phyloP scores from a whole-genome alignment of 164 flowering plant genomes.

The Vitis amurensis region DNA sequence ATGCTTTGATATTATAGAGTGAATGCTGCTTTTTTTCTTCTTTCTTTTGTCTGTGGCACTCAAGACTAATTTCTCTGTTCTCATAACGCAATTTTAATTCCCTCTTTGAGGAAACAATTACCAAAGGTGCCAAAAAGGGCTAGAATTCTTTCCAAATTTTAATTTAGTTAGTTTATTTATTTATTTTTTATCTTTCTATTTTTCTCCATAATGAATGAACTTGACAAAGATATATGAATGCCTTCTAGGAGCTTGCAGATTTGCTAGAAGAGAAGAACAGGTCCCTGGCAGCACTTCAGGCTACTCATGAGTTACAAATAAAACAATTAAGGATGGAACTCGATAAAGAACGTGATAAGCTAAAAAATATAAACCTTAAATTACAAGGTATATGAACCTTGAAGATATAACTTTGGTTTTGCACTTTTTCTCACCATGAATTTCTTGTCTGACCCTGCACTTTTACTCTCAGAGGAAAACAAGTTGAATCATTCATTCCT shows the following conservation, averaged over 20 bases:
- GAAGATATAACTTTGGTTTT: slow-evolving; percentile 1
- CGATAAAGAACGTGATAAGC: slow-evolving; percentile 54
- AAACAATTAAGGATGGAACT: slow-evolving; percentile 56
- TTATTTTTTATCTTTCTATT: neutral
- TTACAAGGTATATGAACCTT: slow-evolving; percentile 52
- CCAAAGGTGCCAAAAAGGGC: too few relatives aligned
- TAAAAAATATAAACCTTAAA: slow-evolving; percentile 33
- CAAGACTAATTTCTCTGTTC: too few relatives aligned
- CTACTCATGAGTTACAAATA: slow-evolving; percentile 53
- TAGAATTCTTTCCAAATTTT: too few relatives aligned
- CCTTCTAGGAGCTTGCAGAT: slow-evolving; percentile 79
- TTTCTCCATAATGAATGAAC: slow-evolving; percentile 21
- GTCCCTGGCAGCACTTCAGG: slow-evolving; percentile 48
- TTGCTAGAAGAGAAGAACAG: slow-evolving; percentile 63
- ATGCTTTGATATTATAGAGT: too few relatives aligned
- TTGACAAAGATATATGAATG: slow-evolving; percentile 44
- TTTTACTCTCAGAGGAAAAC: slow-evolving; percentile 56
- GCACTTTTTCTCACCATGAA: slow-evolving; percentile 8
- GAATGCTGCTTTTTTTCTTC: neutral
- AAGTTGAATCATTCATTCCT: slow-evolving; percentile 50
- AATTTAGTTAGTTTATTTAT: too few relatives aligned
- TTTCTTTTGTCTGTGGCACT: neutral
- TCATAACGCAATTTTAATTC: too few relatives aligned
- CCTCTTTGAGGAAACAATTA: too few relatives aligned
- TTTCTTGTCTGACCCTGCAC: slow-evolving; percentile 15